Conservation (phyloP, 768 basidiomycete genomes). For the Termitomyces sp. region DNA sequence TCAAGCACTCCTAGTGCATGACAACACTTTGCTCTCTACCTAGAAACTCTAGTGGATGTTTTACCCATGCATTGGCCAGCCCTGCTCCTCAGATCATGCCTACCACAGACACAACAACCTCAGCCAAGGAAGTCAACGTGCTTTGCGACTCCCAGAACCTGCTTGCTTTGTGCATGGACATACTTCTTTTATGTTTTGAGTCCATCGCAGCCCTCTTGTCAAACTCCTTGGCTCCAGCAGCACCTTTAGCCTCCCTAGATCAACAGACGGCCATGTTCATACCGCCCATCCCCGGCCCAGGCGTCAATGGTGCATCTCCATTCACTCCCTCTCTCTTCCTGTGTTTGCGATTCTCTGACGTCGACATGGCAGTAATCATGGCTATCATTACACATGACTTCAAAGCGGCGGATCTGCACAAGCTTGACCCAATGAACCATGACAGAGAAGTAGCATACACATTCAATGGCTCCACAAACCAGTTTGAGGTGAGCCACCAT, state of each 20-base stretch:
- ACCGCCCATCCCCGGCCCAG: neutral
- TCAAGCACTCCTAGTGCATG: neutral
- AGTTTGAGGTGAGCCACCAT: no score
- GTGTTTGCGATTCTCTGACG: no score
- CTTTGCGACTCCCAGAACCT: neutral
- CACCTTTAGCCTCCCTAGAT: neutral
- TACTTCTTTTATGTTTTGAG: neutral
- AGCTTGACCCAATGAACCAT: no score
- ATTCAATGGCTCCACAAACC: no score
- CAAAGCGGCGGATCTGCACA: no score
- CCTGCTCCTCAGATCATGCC: neutral
- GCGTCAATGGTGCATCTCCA: neutral
- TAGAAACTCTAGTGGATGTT: neutral
- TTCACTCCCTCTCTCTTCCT: no score
- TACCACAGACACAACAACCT: neutral
- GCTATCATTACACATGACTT: no score
- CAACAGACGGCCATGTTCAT: neutral
- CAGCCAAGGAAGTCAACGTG: neutral
- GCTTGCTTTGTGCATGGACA: neutral
- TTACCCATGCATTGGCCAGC: neutral
- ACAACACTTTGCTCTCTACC: neutral
- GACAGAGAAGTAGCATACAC: no score
- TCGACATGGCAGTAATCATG: no score
- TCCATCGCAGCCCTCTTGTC: neutral
- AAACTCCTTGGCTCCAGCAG: accelerated